Conservation (phyloP, 1,284 basidiomycete genomes). For the Microbotryomycetes sp. region DNA sequence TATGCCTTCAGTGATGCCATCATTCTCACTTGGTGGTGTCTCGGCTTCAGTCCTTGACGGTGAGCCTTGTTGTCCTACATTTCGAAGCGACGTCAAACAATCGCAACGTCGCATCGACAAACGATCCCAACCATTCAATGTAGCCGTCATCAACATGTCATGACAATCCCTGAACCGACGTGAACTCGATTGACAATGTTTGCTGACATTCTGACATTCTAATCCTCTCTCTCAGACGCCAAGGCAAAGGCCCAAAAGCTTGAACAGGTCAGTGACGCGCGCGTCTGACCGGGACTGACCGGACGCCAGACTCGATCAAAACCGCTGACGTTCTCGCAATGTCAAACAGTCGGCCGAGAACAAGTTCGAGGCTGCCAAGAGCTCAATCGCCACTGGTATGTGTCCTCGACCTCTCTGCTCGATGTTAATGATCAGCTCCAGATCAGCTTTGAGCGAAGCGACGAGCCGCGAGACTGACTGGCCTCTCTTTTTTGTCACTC, state of each 20-base stretch:
- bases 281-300: neutral
- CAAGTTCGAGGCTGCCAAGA: constrained; percentile 35
- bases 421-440: neutral
- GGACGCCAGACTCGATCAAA: neutral
- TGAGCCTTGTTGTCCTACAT: neutral
- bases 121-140: neutral
- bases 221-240: constrained; percentile 19
- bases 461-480: constrained; percentile 21
- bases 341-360: constrained; percentile 24
- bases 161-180: no score
- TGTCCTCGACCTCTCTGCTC: neutral
- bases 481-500: neutral
- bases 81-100: neutral
- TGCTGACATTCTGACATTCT: neutral
- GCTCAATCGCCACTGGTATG: constrained; percentile 29
- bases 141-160: neutral
- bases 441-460: constrained; percentile 5
- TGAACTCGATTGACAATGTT: neutral
- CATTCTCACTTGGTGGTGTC: constrained; percentile 29
- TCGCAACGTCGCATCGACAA: neutral
- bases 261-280: constrained; percentile 7
- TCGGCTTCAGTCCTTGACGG: constrained; percentile 31
- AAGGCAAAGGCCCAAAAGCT: constrained; percentile 34
- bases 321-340: neutral
- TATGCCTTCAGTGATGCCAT: constrained; percentile 15